A percentile compares a stretch with the other conserved stretches of the same genome.
phyloP scores from a whole-genome alignment of 2,329 filamentous ascomycete genomes.

The Microdochium trichocladiopsis region DNA sequence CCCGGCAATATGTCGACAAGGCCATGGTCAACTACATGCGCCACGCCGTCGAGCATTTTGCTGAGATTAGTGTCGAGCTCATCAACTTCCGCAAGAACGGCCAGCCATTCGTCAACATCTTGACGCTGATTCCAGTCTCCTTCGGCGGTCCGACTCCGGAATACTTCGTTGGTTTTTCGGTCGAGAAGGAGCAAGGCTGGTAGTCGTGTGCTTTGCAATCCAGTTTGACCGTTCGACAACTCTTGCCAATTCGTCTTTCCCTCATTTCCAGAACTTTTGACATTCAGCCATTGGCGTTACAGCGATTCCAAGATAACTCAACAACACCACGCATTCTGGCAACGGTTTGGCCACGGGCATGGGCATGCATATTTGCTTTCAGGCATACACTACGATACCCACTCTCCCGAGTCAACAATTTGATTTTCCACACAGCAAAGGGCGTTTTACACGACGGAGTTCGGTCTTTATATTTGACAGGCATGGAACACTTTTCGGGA shows the following conservation, averaged over 20 bases:
- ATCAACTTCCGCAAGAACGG: slow-evolving; percentile 81
- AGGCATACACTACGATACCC: slow-evolving; percentile 2
- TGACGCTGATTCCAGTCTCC: slow-evolving; percentile 77
- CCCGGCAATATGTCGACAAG: slow-evolving; percentile 60
- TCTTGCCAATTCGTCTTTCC: neutral
- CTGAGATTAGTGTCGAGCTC: slow-evolving; percentile 45
- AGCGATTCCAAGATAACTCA: neutral
- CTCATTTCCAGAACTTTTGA: neutral
- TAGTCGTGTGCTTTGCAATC: too few species aligned
- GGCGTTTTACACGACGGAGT: neutral
- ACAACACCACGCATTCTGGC: neutral
- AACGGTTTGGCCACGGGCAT: neutral
- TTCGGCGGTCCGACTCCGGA: slow-evolving; percentile 59
- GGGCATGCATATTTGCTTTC: neutral
- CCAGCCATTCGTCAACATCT: slow-evolving; percentile 69
- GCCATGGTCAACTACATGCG: slow-evolving; percentile 51
- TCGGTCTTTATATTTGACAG: neutral
- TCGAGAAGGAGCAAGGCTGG: slow-evolving; percentile 30
- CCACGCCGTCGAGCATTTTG: slow-evolving; percentile 32
- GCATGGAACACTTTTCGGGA: too few species aligned
- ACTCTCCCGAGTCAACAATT: neutral
- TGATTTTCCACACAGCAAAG: neutral
- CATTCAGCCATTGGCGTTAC: neutral
- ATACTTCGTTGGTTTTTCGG: slow-evolving; percentile 77
- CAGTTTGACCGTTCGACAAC: neutral